These are phyloP conservation scores for Fraxinus excelsior DNA, from an alignment of 257 asterid species.

Conservation along the genomic window DNA sequence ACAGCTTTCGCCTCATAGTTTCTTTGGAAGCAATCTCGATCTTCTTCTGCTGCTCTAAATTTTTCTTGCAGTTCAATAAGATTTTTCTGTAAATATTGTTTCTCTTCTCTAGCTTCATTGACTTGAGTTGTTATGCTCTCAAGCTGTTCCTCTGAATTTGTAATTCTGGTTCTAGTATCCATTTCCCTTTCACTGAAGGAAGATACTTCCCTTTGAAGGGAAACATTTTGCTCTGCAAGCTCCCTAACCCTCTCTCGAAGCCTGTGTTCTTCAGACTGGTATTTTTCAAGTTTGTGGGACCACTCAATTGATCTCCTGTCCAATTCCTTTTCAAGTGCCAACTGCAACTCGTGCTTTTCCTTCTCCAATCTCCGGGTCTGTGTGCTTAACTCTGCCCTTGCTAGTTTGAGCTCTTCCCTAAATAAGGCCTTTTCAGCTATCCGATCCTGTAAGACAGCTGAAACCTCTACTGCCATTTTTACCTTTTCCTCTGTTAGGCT, in stretches of 20 bases:
- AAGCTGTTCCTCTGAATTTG: slow-evolving; percentile 63
- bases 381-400: slow-evolving; percentile 50
- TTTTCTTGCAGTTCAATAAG: slow-evolving; percentile 61
- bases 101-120: slow-evolving; percentile 63
- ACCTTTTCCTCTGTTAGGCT: slow-evolving; percentile 68
- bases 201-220: slow-evolving; percentile 83
- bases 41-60: slow-evolving; percentile 66
- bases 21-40: slow-evolving; percentile 61
- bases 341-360: slow-evolving; percentile 80
- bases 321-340: slow-evolving; percentile 75
- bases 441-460: slow-evolving; percentile 60
- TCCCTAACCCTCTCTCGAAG: slow-evolving; percentile 94
- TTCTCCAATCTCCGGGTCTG: slow-evolving; percentile 62
- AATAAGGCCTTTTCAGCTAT: slow-evolving; percentile 75
- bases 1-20: slow-evolving; percentile 70
- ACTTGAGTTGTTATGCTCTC: slow-evolving; percentile 49
- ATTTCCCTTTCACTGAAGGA: slow-evolving; percentile 68
- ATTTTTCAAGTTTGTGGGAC: slow-evolving; percentile 81
- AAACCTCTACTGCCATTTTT: slow-evolving; percentile 72
- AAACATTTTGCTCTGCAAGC: slow-evolving; percentile 94
- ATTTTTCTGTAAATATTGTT: slow-evolving; percentile 49
- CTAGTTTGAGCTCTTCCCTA: slow-evolving; percentile 55
- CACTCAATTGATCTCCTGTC: slow-evolving; percentile 93
- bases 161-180: slow-evolving; percentile 44
- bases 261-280: slow-evolving; percentile 85